Evolutionary conservation across 1,139 yeast species (phyloP), one percentile per base, ranked within the genome.

Genomic region (Pneumocystis sp.): DNA sequence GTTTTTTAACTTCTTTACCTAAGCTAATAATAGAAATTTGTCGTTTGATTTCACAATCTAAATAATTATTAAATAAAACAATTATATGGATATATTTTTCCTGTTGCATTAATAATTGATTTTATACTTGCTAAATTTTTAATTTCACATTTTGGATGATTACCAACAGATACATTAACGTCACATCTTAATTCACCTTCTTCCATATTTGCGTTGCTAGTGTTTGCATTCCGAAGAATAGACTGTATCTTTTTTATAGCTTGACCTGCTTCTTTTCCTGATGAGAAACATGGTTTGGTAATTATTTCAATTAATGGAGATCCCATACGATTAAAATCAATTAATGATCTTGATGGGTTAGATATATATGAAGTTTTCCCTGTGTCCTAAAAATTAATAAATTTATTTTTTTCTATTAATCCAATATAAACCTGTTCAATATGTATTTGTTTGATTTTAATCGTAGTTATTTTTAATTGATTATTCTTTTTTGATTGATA

Each of bases 101-200:
- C 80, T 57, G 91, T 82, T 0, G 98, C 97, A 67, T 82, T 83
- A 31, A 82, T 79, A 37, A 93, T 89, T 12, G 95, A 93, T 21
- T 90, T 81, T 0, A 91, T 85, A 62, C 91, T 88, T 19, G 96
- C 88, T 70, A 93, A 77, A 74, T 95, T 93, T 73, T 93, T 95
- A 71, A 93, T 82, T 72, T 93, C 98, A 35, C 91, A 90, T 67
- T 97, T 76, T 62, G 85, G 81, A 65, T 84, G 82, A 37, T 82
- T 84, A 66, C 83, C 83, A 2, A 93, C 85, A 61, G 95, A 88
- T 21, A 93, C 81, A 71, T 93, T 93, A 8, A 90, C 97, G 73
- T 93, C 99, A 3, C 91, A 95, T 72, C 99, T 81, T 80, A 95
- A 86, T 0, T 97, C 95, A 8, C 98, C 98, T 0, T 91, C 84